Evolutionary conservation across 2,329 filamentous ascomycete species (phyloP).

Genomic region (Tolypocladium pustulatum): DNA sequence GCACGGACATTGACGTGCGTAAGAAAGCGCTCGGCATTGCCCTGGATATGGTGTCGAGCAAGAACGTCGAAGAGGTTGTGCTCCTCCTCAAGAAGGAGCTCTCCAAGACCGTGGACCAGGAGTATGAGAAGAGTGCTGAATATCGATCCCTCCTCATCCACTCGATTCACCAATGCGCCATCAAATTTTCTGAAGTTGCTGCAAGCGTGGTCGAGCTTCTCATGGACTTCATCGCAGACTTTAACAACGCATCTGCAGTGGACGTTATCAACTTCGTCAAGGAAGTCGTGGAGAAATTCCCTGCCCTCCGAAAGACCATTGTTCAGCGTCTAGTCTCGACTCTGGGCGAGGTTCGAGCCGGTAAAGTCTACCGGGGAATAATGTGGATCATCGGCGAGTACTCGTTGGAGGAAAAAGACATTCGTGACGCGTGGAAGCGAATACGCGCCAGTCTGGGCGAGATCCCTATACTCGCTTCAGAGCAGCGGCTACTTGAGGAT

Average conservation of each 20-base stretch:
- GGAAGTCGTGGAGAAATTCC: conserved; percentile 97
- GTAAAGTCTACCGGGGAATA: conserved; percentile 93
- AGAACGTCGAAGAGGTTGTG: conserved; percentile 96
- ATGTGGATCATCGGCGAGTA: conserved; percentile 98
- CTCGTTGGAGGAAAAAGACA: conserved; percentile 85
- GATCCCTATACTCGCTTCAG: conserved; percentile 91
- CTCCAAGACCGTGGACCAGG: conserved; percentile 93
- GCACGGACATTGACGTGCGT: conserved; percentile 90
- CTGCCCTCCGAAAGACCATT: conserved; percentile 76
- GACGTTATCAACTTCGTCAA: conserved; percentile 99
- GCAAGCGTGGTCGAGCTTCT: conserved; percentile 91
- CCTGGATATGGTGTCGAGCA: conserved; percentile 96
- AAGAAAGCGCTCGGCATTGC: conserved; percentile 84
- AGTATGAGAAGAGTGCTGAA: conserved; percentile 96
- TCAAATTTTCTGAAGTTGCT: conserved; percentile 97
- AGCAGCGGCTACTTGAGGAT: conserved; percentile 83
- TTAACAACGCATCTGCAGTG: conserved; percentile 92
- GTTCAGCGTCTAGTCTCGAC: conserved; percentile 83
- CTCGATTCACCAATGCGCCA: conserved; percentile 95
- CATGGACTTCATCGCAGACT: conserved; percentile 98
- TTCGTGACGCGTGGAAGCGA: conserved; percentile 91
- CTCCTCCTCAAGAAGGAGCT: conserved; percentile 95
- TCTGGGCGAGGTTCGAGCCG: conserved; percentile 83
- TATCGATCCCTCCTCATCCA: conserved; percentile 93
- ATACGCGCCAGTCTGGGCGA: conserved; percentile 91